phyloP scores from a whole-genome alignment of 2,329 filamentous ascomycete species.

The Fusarium globosum region DNA sequence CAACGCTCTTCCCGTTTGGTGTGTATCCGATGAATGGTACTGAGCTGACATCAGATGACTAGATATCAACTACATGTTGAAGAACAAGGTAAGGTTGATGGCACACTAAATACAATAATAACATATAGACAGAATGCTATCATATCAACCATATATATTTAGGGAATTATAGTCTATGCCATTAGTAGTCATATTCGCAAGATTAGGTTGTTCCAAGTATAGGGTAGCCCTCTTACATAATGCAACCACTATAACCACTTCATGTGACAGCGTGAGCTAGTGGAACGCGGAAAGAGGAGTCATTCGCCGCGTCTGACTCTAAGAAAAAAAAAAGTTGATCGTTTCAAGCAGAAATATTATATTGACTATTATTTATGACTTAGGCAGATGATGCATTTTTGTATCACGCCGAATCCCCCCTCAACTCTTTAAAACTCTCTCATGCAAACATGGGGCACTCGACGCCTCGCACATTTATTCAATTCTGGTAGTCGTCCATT shows the following conservation, averaged over 20 bases:
- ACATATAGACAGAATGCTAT: too few relatives aligned
- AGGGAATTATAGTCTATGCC: background rate
- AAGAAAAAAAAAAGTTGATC: slow-evolving; percentile 29
- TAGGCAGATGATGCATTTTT: slow-evolving; percentile 2
- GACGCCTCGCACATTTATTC: slow-evolving; percentile 33
- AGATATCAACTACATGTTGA: background rate
- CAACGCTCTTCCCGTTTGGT: accelerated
- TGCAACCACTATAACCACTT: background rate
- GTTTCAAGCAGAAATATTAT: background rate
- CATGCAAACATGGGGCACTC: slow-evolving; percentile 48
- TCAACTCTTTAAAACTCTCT: background rate
- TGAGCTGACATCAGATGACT: background rate
- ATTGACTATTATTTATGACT: slow-evolving; percentile 4
- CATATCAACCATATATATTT: background rate
- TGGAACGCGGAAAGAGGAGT: slow-evolving; percentile 30
- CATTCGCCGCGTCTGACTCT: slow-evolving; percentile 25
- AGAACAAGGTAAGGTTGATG: too few relatives aligned
- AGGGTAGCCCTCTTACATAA: slow-evolving; percentile 14
- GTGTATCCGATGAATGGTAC: background rate
- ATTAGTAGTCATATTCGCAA: background rate
- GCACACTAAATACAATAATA: too few relatives aligned
- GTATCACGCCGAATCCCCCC: background rate
- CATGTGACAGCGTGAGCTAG: slow-evolving; percentile 36
- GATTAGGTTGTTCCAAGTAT: background rate
- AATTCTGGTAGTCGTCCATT: slow-evolving; percentile 19